Base-by-base conservation (phyloP, 306 rosid genomes). In the Rosa persica region DNA sequence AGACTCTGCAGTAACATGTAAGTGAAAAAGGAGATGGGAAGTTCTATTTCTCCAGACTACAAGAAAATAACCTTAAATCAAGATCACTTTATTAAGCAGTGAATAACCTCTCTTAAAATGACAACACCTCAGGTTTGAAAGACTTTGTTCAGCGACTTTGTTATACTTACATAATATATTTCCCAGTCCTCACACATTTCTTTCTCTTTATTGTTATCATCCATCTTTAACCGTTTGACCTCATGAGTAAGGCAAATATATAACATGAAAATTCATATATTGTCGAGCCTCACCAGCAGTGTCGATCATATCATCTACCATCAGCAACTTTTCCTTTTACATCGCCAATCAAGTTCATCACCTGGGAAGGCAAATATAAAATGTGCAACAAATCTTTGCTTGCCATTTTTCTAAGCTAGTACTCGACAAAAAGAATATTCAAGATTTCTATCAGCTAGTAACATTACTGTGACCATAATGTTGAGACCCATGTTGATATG, bases 241-340 rank as follows among this genome's bases (percentile, higher is more conserved):
- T 68, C 12, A 27, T 22, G 34, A 4, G 46, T 39, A 40, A 49
- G 9, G 9, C 1, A 67, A 12, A 68, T 39, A n/a, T 7, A 46
- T 19, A 23, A 76, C 22, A 46, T 54, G 39, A 30, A 76, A 62
- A 46, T 72, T 62, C 70, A 67, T 25, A 81, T 44, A 70, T 79
- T 47, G 23, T 20, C 44, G n/a, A 74, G 39, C 75, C 93, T 81
- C 76, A 95, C 98, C 98, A 81, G 98, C 98, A 77, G 98, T 95
- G 89, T 95, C 98, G 78, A 95, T 95, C 98, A 95, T 95, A 80
- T 95, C 98, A 83, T 95, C 98, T 84, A 92, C 91, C 98, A 92
- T 92, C 57, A 95, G 98, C 98, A 87, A 95, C 98, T 85, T 95
- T 95, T 79, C 97, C 98, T 83, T 86, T 92, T 12, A 95, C 98